Evolutionary conservation across 495 filamentous ascomycete genomes (phyloP).

Genomic region (Amniculicola lignicola): DNA sequence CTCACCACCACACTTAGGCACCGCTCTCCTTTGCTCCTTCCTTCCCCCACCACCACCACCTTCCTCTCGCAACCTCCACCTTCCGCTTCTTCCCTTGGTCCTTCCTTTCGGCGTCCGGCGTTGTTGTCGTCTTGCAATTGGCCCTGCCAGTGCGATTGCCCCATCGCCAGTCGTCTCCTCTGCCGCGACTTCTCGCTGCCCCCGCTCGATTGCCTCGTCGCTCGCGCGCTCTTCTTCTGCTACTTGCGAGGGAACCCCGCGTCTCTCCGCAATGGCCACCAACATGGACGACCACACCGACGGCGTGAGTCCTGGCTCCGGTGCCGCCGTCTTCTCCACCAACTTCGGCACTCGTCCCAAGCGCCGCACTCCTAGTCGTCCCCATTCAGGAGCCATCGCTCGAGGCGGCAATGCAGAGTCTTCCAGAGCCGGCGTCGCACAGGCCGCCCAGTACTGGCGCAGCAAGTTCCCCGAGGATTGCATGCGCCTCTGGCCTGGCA

Average conservation of each 20-base stretch:
- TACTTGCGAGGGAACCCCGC: too few relatives aligned
- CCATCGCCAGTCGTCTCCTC: too few relatives aligned
- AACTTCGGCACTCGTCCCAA: slow-evolving; percentile 29
- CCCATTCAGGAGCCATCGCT: slow-evolving; percentile 31
- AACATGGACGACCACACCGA: too few relatives aligned
- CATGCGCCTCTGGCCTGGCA: slow-evolving; percentile 30
- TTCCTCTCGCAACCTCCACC: slow-evolving; percentile 36
- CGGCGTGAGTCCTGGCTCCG: background rate
- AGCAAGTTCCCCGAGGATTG: slow-evolving; percentile 38
- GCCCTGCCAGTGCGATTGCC: too few relatives aligned
- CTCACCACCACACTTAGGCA: background rate
- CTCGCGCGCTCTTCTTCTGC: too few relatives aligned
- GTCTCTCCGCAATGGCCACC: too few relatives aligned
- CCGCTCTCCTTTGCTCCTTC: background rate
- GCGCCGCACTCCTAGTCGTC: slow-evolving; percentile 26
- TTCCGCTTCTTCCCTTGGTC: too few relatives aligned
- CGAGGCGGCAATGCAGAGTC: slow-evolving; percentile 37
- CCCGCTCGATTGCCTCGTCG: too few relatives aligned
- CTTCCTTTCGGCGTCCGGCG: too few relatives aligned
- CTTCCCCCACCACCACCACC: slow-evolving; percentile 26
- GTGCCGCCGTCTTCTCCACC: slow-evolving; percentile 39
- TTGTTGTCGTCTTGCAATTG: too few relatives aligned
- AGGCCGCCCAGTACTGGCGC: slow-evolving; percentile 31
- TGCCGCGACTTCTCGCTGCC: too few relatives aligned
- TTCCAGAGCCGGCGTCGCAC: slow-evolving; percentile 29